Conservation (phyloP, 2,329 filamentous ascomycete genomes). For the Aspergillus aculeatus region DNA sequence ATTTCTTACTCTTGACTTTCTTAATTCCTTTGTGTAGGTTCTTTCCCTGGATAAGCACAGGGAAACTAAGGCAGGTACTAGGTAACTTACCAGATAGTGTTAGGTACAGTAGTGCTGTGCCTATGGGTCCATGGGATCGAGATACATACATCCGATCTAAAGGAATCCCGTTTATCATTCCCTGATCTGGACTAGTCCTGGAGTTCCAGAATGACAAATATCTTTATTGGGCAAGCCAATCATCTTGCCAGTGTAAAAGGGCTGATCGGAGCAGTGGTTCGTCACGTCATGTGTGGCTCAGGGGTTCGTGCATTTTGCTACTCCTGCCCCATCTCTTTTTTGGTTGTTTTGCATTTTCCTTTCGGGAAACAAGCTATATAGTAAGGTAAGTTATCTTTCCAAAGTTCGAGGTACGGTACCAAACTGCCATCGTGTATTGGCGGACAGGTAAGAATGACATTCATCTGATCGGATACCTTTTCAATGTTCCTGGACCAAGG, state of each 20-base stretch:
- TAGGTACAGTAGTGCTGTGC: not conserved
- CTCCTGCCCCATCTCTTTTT: constrained; percentile 1
- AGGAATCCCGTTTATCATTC: constrained; percentile 19
- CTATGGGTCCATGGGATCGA: not conserved
- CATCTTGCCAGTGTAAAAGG: not conserved
- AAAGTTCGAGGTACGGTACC: not conserved
- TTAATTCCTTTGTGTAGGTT: not conserved
- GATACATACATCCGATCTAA: not conserved
- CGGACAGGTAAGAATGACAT: constrained; percentile 7
- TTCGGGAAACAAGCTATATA: not conserved
- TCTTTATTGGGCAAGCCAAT: constrained; percentile 23
- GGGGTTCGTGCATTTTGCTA: constrained; percentile 22
- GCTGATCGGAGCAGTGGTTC: constrained; percentile 10
- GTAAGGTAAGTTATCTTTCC: not conserved
- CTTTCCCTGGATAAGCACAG: not conserved
- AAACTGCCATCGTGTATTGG: not conserved
- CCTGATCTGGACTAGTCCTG: constrained; percentile 10
- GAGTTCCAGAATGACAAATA: constrained; percentile 26
- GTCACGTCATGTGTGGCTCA: constrained; percentile 19
- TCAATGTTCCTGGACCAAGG: not conserved
- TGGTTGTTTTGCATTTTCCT: not conserved
- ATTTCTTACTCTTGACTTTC: too few relatives aligned
- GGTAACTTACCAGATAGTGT: not conserved
- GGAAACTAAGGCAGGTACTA: not conserved
- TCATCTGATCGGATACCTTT: not conserved